These are phyloP conservation scores for Entrophospora sp. DNA, from an alignment of 192 early-diverging fungal species.

Conservation along the genomic window DNA sequence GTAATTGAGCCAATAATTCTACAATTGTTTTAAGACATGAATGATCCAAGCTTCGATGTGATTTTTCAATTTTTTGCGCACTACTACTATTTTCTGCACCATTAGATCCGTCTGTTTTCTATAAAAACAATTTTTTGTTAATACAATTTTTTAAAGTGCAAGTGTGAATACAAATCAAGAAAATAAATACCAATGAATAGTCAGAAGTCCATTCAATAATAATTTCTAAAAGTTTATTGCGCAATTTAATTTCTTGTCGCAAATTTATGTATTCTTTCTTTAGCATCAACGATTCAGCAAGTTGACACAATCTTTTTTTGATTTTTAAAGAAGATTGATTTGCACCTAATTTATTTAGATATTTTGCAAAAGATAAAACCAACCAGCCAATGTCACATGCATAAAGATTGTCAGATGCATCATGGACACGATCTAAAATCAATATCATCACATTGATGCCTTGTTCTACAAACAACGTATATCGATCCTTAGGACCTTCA, in stretches of 20 bases:
- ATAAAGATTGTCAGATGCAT: slow-evolving; percentile 45
- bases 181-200: slow-evolving; percentile 52
- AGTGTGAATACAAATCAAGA: too few species aligned
- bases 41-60: slow-evolving; percentile 68
- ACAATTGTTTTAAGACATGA: slow-evolving; percentile 71
- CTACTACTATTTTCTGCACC: slow-evolving; percentile 27
- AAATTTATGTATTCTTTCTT: slow-evolving; percentile 69
- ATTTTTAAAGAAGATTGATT: slow-evolving; percentile 51
- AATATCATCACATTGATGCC: slow-evolving; percentile 65
- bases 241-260: slow-evolving; percentile 60
- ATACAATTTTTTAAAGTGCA: background rate
- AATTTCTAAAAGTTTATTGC: slow-evolving; percentile 63
- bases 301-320: slow-evolving; percentile 67
- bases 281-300: slow-evolving; percentile 60
- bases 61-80: slow-evolving; percentile 44
- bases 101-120: slow-evolving; percentile 34
- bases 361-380: slow-evolving; percentile 57
- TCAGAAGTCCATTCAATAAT: slow-evolving; percentile 75
- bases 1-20: slow-evolving; percentile 56
- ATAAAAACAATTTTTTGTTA: background rate
- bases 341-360: slow-evolving; percentile 57
- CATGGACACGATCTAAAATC: slow-evolving; percentile 61
- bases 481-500: slow-evolving; percentile 41
- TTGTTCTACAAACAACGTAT: slow-evolving; percentile 70
- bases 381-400: slow-evolving; percentile 64